Conservation (phyloP, 1,139 yeast genomes). For the Candida neerlandica region DNA sequence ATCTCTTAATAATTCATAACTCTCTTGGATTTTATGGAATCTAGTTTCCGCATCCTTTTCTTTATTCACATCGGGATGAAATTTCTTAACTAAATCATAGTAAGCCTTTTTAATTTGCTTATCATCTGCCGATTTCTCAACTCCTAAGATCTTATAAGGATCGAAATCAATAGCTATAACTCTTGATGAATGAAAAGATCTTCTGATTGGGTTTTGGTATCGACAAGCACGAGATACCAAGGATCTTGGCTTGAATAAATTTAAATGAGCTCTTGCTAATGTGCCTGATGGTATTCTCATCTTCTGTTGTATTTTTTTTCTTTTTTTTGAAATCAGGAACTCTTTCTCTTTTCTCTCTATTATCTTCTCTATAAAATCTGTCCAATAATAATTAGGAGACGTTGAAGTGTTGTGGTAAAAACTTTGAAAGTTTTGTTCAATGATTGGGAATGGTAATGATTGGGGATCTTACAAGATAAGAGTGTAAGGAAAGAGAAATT, state of each 20-base stretch:
- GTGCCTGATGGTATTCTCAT: conserved; percentile 9
- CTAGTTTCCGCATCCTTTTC: conserved; percentile 84
- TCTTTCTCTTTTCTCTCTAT: no score
- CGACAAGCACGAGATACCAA: background rate
- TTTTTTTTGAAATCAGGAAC: no score
- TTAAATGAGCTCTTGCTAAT: conserved; percentile 6
- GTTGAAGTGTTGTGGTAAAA: no score
- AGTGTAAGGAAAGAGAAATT: no score
- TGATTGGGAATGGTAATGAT: no score
- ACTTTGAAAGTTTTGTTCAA: no score
- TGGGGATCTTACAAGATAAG: no score
- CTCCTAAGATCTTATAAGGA: conserved; percentile 86
- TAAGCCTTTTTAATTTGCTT: conserved; percentile 92
- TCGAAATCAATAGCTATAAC: conserved; percentile 47
- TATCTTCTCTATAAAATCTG: no score
- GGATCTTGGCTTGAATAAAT: background rate
- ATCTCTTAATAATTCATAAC: conserved; percentile 89
- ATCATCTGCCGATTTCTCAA: conserved; percentile 68
- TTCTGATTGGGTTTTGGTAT: conserved; percentile 6
- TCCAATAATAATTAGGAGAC: no score
- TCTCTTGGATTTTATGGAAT: conserved; percentile 92
- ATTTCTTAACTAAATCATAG: conserved; percentile 88
- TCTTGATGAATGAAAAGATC: conserved; percentile 32
- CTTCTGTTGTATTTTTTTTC: no score
- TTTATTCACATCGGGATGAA: conserved; percentile 95